A percentile compares a stretch with the other conserved stretches of the same genome.
Evolutionary conservation across 2,329 filamentous ascomycete species (phyloP).

Genomic region (Diaporthe citri): DNA sequence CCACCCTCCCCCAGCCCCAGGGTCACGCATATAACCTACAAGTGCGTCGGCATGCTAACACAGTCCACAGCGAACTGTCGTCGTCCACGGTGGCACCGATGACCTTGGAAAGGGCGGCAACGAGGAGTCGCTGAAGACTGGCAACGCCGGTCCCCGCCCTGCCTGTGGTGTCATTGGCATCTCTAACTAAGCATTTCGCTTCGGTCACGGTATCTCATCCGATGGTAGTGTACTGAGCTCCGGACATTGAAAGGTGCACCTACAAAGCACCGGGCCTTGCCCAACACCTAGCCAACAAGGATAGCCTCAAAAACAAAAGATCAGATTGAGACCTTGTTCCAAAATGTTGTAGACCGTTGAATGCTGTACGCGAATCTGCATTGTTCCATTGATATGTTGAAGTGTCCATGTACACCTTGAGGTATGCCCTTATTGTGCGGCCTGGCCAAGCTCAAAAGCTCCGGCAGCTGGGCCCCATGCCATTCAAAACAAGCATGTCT

Average conservation of each 20-base stretch:
- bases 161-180: constrained; percentile 98
- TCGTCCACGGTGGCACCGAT: constrained; percentile 94
- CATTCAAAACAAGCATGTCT: neutral
- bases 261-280: neutral
- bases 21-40: neutral
- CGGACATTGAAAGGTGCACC: neutral
- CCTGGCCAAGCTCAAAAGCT: neutral
- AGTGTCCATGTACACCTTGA: neutral
- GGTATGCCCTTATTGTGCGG: too few species aligned
- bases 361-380: neutral
- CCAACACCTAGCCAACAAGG: neutral
- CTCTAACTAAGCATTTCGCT: constrained; percentile 68
- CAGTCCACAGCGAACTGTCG: constrained; percentile 81
- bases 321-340: neutral
- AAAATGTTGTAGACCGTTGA: neutral
- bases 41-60: constrained; percentile 4
- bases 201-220: neutral
- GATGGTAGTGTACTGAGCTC: neutral
- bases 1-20: neutral
- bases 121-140: constrained; percentile 98
- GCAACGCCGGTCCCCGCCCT: constrained; percentile 92
- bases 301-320: neutral
- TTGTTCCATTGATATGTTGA: neutral
- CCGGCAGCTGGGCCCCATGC: neutral
- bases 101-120: constrained; percentile 93